phyloP scores from a whole-genome alignment of 179 eudicot genomes.

The Actinidia chinensis region DNA sequence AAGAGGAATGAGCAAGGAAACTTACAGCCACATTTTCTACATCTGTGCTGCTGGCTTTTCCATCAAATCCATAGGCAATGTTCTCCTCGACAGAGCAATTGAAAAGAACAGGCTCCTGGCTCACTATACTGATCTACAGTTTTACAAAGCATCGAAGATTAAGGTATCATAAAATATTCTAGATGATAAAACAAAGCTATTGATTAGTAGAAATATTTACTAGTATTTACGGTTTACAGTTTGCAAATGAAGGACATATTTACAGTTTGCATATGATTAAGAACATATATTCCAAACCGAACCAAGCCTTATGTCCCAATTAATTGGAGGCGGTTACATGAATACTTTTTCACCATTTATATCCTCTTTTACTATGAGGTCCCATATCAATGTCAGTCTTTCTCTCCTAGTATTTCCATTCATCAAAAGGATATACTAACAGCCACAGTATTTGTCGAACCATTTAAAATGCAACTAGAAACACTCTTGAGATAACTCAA shows the following conservation, averaged over 20 bases:
- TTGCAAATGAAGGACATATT: not conserved
- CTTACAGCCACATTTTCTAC: conserved; percentile 21
- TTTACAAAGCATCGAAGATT: not conserved
- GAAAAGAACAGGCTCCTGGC: conserved; percentile 24
- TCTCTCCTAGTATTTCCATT: not conserved
- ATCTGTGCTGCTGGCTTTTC: conserved; percentile 11
- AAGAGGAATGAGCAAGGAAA: not conserved
- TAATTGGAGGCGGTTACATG: too few species aligned
- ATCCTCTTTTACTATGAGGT: too few species aligned
- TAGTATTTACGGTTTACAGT: too few species aligned
- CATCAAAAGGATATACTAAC: not conserved
- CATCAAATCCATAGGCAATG: conserved; percentile 15
- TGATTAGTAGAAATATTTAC: not conserved
- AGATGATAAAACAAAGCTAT: not conserved
- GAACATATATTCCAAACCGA: not conserved
- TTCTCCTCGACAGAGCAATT: conserved; percentile 20
- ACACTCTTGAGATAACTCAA: not conserved
- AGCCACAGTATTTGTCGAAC: not conserved
- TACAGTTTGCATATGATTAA: not conserved
- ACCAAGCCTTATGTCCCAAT: not conserved
- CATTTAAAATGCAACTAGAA: not conserved
- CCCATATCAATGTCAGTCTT: too few species aligned
- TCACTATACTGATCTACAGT: conserved; percentile 21
- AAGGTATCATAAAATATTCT: not conserved
- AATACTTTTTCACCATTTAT: too few species aligned